These are phyloP conservation scores for Penicillium decumbens DNA, from an alignment of 2,329 filamentous ascomycete species.

Conservation along the genomic window DNA sequence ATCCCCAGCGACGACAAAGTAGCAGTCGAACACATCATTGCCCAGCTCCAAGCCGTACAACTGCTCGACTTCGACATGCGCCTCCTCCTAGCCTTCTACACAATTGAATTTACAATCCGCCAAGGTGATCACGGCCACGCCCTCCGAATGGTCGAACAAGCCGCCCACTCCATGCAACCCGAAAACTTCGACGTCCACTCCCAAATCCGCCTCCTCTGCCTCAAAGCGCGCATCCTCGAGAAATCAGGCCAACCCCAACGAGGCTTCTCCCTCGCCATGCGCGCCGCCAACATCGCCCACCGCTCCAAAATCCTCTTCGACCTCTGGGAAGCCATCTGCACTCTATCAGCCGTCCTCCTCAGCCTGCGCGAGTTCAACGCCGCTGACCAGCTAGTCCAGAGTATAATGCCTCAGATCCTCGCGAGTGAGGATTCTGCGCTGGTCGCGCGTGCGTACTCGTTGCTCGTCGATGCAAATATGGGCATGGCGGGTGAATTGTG, in stretches of 20 bases:
- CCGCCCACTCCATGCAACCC: constrained; percentile 50
- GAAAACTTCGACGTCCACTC: constrained; percentile 61
- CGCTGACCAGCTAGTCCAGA: constrained; percentile 60
- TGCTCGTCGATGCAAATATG: constrained; percentile 72
- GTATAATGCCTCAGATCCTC: constrained; percentile 69
- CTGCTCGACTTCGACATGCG: constrained; percentile 56
- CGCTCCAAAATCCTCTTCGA: constrained; percentile 62
- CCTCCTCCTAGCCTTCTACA: constrained; percentile 55
- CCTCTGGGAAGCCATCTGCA: constrained; percentile 68
- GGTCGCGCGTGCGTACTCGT: constrained; percentile 62
- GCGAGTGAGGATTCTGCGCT: constrained; percentile 63
- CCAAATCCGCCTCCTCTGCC: constrained; percentile 65
- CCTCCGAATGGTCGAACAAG: constrained; percentile 51
- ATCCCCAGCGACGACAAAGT: constrained; percentile 50
- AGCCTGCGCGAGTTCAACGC: constrained; percentile 66
- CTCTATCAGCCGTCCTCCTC: constrained; percentile 64
- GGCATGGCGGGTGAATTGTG: constrained; percentile 60
- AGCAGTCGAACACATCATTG: constrained; percentile 54
- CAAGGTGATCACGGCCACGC: constrained; percentile 52
- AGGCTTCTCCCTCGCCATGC: constrained; percentile 70
- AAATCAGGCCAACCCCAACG: constrained; percentile 65
- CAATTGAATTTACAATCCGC: constrained; percentile 57
- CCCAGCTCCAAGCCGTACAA: constrained; percentile 52
- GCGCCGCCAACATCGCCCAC: constrained; percentile 70
- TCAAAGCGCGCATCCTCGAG: constrained; percentile 68